Evolutionary conservation across 805 yeast genomes (phyloP).

Genomic region (Lipomyces sp.): DNA sequence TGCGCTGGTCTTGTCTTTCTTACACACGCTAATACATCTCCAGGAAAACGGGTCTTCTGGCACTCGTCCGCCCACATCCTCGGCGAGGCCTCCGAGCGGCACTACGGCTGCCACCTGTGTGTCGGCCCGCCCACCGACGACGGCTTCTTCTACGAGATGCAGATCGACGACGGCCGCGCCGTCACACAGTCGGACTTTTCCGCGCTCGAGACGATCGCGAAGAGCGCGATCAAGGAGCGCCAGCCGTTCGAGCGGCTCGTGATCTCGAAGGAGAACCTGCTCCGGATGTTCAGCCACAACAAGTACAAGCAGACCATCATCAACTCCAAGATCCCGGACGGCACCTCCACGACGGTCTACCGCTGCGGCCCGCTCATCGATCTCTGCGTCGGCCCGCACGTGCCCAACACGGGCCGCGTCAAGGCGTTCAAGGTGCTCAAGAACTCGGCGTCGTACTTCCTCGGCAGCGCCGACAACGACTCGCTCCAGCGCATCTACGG

Average conservation of each 20-base stretch:
- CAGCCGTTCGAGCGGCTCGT: conserved; percentile 93
- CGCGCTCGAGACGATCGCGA: conserved; percentile 78
- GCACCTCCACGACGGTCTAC: conserved; percentile 92
- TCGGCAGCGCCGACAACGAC: conserved; percentile 89
- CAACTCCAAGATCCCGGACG: conserved; percentile 87
- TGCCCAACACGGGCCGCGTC: conserved; percentile 94
- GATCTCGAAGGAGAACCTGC: conserved; percentile 83
- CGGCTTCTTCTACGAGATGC: conserved; percentile 96
- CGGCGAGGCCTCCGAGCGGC: conserved; percentile 98
- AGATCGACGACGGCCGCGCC: conserved; percentile 66
- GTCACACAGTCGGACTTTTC: conserved; percentile 82
- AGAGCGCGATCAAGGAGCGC: conserved; percentile 88
- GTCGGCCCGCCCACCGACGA: conserved; percentile 97
- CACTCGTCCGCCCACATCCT: conserved; percentile 97
- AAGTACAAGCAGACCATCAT: conserved; percentile 91
- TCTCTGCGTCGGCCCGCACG: conserved; percentile 95
- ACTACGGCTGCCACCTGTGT: conserved; percentile 88
- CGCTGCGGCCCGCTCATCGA: conserved; percentile 97
- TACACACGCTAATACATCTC: background rate
- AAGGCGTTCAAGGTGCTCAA: conserved; percentile 91
- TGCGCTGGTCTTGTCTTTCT: background rate
- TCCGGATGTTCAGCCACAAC: conserved; percentile 92
- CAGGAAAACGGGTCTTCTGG: conserved; percentile 82
- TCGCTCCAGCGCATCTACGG: conserved; percentile 97
- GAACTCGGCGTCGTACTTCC: conserved; percentile 93